Evolutionary conservation across 306 rosid genomes (phyloP), one percentile per base, ranked within the genome.

Genomic region (Prunus dulcis): DNA sequence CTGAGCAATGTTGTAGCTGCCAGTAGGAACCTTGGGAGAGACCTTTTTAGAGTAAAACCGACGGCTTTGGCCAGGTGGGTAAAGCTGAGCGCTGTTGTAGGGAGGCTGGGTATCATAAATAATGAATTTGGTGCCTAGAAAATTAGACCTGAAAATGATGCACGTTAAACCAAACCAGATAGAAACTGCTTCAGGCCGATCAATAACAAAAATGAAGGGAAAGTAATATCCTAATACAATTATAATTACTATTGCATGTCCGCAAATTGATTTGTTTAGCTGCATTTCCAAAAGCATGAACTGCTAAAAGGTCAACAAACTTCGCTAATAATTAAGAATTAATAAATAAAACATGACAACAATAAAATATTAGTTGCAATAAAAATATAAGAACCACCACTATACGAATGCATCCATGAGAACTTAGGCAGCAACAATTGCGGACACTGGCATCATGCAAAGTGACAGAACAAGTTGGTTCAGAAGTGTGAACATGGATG

Each of bases 71-170:
- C 97, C 96, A 1, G 89, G 92, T 12, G 89, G 89, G 27, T 93
- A 77, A 22, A 84, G 55, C 74, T 85, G 92, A 62, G 90, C 72
- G 65, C 69, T 83, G 81, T 86, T 88, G 73, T 86, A 88, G 11
- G 97, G 93, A 70, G 96, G 96, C 76, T 93, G 97, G 50, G 96
- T 93, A 77, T 96, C 99, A 79, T 87, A 91, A 45, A 96, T 89
- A 76, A 96, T 88, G 83, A 93, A 93, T 66, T 93, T 93, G 67
- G 98, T 93, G 76, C 98, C 98, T 4, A 93, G 91, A 80, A 91
- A 93, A 77, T 93, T 93, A 14, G 98, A 91, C 88, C 98, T 93
- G 67, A 93, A 73, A 86, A 82, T 51, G 51, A 72, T 38, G 28
- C 19, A 12, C 0, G 28, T 55, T 28, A 78, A 50, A 20, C 30